Evolutionary conservation across 345 rosid species (phyloP), one percentile per base, ranked within the genome.

Genomic region (Populus davidiana): DNA sequence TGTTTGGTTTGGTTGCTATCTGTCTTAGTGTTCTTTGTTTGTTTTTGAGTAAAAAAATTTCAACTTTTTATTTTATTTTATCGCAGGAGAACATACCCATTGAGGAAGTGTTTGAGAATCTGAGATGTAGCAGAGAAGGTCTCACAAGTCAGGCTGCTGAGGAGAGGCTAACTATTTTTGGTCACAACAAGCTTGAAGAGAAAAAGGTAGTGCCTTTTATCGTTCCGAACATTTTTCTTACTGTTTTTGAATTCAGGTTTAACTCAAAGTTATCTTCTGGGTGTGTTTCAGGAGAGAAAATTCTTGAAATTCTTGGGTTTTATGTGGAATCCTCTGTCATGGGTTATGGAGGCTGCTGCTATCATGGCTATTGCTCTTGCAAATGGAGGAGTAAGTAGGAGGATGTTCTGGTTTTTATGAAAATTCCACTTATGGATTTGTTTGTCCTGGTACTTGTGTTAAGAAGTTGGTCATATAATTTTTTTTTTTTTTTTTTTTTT

Each of bases 271-370:
- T 52, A 0, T 72, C 63, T 67, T 56, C 44, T 78, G 33, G 56
- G 27, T 64, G 72, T 71, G 56, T 66, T 73, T 78, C 88, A 95
- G 99, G 99, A 93, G 83, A 92, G 99, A 82, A 95, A 95, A 83
- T 75, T 95, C 72, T 68, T 95, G 83, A 95, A 93, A 74, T 95
- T 89, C 81, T 82, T 93, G 87, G 97, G 99, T 27, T 95, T 95
- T 80, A 93, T 95, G 99, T 95, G 99, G 99, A 95, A 95, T 80
- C 99, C 99, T 81, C 90, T 95, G 67, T 95, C 99, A 33, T 95
- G 98, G 99, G 99, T 95, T 70, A 95, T 95, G 98, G 99, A 95
- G 83, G 97, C 97, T 79, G 99, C 99, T 77, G 99, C 99, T 44
- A 86, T 95, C 66, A 95, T 95, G 99, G 98, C 99, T 67, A 93